Evolutionary conservation across 306 rosid species (phyloP).

Genomic region (Trifolium subterraneum): DNA sequence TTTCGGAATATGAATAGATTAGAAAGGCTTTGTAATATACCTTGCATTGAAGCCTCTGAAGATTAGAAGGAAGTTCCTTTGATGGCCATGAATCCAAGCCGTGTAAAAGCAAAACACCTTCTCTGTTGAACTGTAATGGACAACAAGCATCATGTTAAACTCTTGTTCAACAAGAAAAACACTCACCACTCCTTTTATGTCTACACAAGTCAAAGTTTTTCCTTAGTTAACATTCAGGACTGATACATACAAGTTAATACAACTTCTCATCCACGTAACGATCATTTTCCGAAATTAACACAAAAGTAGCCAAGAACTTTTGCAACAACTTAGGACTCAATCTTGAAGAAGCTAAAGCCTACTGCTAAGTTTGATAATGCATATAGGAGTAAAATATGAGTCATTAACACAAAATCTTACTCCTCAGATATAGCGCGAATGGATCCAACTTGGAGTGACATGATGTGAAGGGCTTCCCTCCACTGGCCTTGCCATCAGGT

Average conservation of each 20-base stretch:
- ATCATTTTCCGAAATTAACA: constrained; percentile 1
- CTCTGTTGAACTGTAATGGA: constrained; percentile 74
- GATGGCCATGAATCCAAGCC: constrained; percentile 88
- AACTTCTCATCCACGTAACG: neutral
- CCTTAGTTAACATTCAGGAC: neutral
- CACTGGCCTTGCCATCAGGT: too few relatives aligned
- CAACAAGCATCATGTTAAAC: constrained; percentile 38
- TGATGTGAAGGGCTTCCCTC: too few relatives aligned
- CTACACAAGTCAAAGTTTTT: neutral
- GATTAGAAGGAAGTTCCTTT: constrained; percentile 93
- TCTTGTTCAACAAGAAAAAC: too few relatives aligned
- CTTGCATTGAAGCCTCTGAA: constrained; percentile 93
- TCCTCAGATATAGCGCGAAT: too few relatives aligned
- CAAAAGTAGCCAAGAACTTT: neutral
- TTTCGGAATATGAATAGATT: too few relatives aligned
- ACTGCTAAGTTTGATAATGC: too few relatives aligned
- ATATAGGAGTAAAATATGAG: too few relatives aligned
- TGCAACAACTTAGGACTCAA: too few relatives aligned
- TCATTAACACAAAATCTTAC: too few relatives aligned
- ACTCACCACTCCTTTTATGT: too few relatives aligned
- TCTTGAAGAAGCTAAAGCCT: too few relatives aligned
- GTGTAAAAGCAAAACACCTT: constrained; percentile 85
- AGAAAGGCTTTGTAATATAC: constrained; percentile 32
- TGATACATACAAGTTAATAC: neutral
- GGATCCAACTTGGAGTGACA: too few relatives aligned